phyloP scores from a whole-genome alignment of 1,139 yeast genomes.

The Sugiyamaella novakii region DNA sequence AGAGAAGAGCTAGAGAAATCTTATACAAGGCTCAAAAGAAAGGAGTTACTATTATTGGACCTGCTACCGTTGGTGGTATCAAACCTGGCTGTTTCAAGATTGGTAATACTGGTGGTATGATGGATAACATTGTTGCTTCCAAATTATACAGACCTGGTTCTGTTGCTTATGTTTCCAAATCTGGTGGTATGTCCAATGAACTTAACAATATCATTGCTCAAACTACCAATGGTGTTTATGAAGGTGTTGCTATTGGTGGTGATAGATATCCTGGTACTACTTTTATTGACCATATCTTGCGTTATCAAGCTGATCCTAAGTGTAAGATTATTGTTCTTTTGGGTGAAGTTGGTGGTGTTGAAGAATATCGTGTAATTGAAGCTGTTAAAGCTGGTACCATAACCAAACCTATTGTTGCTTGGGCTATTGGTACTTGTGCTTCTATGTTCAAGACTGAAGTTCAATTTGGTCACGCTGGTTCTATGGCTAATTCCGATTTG shows the following conservation, averaged over 20 bases:
- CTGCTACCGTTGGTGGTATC: constrained; percentile 54
- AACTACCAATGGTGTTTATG: constrained; percentile 51
- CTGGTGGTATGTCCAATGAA: constrained; percentile 54
- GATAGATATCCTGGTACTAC: constrained; percentile 54
- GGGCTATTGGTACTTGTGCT: constrained; percentile 54
- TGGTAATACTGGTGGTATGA: constrained; percentile 55
- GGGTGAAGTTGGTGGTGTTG: constrained; percentile 54
- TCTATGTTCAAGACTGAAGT: constrained; percentile 53
- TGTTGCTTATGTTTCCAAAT: constrained; percentile 52
- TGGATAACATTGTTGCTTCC: constrained; percentile 53
- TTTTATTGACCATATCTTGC: constrained; percentile 50
- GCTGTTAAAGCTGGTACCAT: constrained; percentile 49
- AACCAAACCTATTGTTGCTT: constrained; percentile 52
- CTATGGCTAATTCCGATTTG: constrained; percentile 50
- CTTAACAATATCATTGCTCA: constrained; percentile 51
- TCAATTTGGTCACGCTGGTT: constrained; percentile 53
- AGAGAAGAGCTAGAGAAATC: constrained; percentile 53
- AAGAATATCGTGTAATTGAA: constrained; percentile 52
- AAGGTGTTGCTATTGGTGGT: constrained; percentile 53
- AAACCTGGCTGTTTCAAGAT: constrained; percentile 54
- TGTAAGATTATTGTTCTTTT: constrained; percentile 50
- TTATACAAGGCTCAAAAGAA: constrained; percentile 48
- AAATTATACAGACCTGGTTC: constrained; percentile 53
- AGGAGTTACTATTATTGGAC: constrained; percentile 52
- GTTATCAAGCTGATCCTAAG: constrained; percentile 50